Base-by-base conservation (phyloP, 805 yeast genomes). In the Spathaspora arborariae region DNA sequence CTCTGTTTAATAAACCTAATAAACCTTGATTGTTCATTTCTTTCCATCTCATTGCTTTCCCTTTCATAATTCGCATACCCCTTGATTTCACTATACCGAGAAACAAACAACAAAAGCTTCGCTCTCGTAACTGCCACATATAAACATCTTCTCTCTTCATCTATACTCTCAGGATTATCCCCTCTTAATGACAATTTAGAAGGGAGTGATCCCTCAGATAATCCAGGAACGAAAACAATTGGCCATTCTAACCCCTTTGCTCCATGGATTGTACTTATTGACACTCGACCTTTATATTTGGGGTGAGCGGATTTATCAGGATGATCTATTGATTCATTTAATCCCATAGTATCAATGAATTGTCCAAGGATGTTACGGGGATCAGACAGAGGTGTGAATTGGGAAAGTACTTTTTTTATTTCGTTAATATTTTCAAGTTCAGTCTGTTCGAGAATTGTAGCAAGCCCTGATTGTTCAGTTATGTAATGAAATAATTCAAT, bases 181-280 rank as follows among this genome's bases (percentile, higher is more conserved):
- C 5, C 51, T 52, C 27, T 59, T 57, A n/a, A 65, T 52, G 80
- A 79, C 57, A 75, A 76, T 2, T 63, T 56, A 3, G 84, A 79
- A 0, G 96, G 96, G 10, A 88, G 65, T 11, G 79, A 62, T 1
- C 85, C 84, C 41, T 85, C 88, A 26, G 78, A 71, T 15, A 87
- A 65, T 0, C 88, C 85, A 0, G 95, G 89, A 10, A 88, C 78
- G 58, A 88, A 88, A 0, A 92, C 97, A 11, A 88, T 80, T 0
- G 96, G 92, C 97, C 98, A 92, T 60, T 92, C 99, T 2, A 91
- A 70, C 1, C 99, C 99, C 61, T 92, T 92, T 1, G 97, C 82
- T 0, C 90, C 88, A 60, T 92, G 99, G 10, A 92, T 85, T 0
- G 98, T 94, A 0, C 96, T 85, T 0, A 92, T 45, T 4, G 74